Evolutionary conservation across 768 basidiomycete species (phyloP).

Genomic region (Auricularia cornea): DNA sequence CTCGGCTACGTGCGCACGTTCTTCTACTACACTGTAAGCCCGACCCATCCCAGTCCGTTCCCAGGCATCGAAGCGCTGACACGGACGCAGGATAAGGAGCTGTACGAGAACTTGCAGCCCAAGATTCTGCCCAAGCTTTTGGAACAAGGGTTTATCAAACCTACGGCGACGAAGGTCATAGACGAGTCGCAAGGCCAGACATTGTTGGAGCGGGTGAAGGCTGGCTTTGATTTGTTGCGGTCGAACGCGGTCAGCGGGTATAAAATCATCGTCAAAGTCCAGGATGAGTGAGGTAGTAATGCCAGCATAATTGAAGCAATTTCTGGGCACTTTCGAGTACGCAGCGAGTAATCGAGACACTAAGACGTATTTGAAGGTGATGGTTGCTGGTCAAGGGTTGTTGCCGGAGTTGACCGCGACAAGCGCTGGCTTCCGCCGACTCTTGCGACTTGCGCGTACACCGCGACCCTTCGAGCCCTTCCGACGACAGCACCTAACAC

Average conservation of each 20-base stretch:
- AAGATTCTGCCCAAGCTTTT: slow-evolving; percentile 38
- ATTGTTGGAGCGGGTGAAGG: slow-evolving; percentile 33
- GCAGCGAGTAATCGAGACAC: too few species aligned
- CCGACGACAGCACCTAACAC: too few species aligned
- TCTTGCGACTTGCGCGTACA: too few species aligned
- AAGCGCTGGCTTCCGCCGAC: too few species aligned
- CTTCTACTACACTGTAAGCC: slow-evolving; percentile 30
- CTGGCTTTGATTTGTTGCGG: slow-evolving; percentile 38
- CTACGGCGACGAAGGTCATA: slow-evolving; percentile 33
- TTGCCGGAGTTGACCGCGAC: too few species aligned
- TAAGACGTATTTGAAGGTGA: too few species aligned
- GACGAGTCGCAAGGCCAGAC: slow-evolving; percentile 26
- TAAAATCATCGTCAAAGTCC: slow-evolving; percentile 38
- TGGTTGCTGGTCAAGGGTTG: too few species aligned
- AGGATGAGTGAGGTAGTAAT: neutral
- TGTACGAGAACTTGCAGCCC: slow-evolving; percentile 38
- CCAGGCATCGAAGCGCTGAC: too few species aligned
- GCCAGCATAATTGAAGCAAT: too few species aligned
- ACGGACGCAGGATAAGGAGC: slow-evolving; percentile 27
- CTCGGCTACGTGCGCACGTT: slow-evolving; percentile 35
- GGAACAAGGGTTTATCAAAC: slow-evolving; percentile 30
- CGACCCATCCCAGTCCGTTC: neutral
- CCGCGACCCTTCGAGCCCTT: too few species aligned
- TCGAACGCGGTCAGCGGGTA: slow-evolving; percentile 42
- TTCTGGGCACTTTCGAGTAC: too few species aligned